Evolutionary conservation across 352 stramenopile genomes (phyloP).

Genomic region (Phytophthora europaea): DNA sequence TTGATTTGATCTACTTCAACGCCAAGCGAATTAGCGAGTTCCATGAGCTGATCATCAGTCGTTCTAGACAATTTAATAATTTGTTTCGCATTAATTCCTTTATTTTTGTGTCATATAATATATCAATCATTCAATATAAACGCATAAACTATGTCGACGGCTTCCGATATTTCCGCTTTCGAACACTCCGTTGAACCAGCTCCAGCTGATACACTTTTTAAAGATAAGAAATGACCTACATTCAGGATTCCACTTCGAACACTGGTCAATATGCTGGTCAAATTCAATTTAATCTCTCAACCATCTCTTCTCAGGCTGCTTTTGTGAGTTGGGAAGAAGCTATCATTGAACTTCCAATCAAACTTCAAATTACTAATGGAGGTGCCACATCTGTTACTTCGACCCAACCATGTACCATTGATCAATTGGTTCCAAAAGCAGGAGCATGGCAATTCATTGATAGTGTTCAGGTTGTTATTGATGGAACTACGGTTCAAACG

Average conservation of each 20-base stretch:
- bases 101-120: background rate
- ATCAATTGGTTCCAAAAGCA: constrained; percentile 9
- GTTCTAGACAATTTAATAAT: constrained; percentile 13
- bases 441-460: constrained; percentile 3
- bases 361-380: constrained; percentile 16
- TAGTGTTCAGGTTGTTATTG: too few relatives aligned
- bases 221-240: constrained; percentile 7
- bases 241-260: background rate
- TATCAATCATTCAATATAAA: background rate
- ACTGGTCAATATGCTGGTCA: constrained; percentile 6
- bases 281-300: constrained; percentile 1
- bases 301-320: constrained; percentile 8
- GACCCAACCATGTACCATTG: background rate
- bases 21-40: constrained; percentile 11
- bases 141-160: background rate
- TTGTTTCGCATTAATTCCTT: background rate
- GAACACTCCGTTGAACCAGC: constrained; percentile 12
- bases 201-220: constrained; percentile 11
- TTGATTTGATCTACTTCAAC: constrained; percentile 14
- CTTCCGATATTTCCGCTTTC: constrained; percentile 15
- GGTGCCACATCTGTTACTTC: background rate
- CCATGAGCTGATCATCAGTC: constrained; percentile 8
- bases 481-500: background rate
- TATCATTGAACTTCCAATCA: constrained; percentile 9
- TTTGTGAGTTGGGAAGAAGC: constrained; percentile 23